These are phyloP conservation scores for Tanacetum coccineum DNA, from an alignment of 129 eudicot genomes.

Conservation along the genomic window DNA sequence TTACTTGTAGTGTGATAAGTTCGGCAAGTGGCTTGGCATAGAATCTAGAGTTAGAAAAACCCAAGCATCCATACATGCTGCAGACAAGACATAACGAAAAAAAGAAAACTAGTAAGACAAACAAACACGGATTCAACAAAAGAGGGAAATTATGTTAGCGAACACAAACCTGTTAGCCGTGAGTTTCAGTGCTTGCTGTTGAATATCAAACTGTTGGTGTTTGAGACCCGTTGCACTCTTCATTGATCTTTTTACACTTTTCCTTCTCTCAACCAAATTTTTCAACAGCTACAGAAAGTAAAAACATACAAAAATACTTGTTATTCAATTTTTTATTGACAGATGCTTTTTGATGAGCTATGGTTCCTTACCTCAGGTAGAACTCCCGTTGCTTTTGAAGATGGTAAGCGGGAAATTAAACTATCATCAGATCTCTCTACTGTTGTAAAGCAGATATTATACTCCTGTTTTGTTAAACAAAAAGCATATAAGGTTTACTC, in stretches of 20 bases:
- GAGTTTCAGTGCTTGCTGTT: slow-evolving; percentile 96
- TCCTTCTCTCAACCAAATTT: slow-evolving; percentile 90
- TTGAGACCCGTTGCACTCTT: slow-evolving; percentile 88
- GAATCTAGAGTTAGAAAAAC: slow-evolving; percentile 95
- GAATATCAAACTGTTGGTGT: slow-evolving; percentile 90
- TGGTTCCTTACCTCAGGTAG: slow-evolving; percentile 74
- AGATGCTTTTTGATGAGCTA: not conserved
- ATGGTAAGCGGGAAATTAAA: slow-evolving; percentile 69
- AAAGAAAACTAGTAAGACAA: slow-evolving; percentile 3
- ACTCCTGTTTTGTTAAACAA: slow-evolving; percentile 53
- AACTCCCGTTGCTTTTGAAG: slow-evolving; percentile 68
- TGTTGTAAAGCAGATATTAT: slow-evolving; percentile 96
- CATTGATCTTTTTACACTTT: slow-evolving; percentile 67
- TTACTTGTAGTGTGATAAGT: slow-evolving; percentile 82
- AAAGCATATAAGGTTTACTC: slow-evolving; percentile 12
- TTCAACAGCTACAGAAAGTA: slow-evolving; percentile 55
- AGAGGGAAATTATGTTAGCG: not conserved
- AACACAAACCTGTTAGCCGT: slow-evolving; percentile 86
- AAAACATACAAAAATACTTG: slow-evolving; percentile 1
- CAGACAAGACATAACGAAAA: slow-evolving; percentile 16
- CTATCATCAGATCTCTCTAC: slow-evolving; percentile 84
- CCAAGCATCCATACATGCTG: slow-evolving; percentile 99
- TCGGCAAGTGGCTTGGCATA: slow-evolving; percentile 98
- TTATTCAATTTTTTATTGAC: not conserved
- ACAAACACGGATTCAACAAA: slow-evolving; percentile 11